Base-by-base conservation (phyloP, 306 rosid genomes). In the Begonia peltatifolia region DNA sequence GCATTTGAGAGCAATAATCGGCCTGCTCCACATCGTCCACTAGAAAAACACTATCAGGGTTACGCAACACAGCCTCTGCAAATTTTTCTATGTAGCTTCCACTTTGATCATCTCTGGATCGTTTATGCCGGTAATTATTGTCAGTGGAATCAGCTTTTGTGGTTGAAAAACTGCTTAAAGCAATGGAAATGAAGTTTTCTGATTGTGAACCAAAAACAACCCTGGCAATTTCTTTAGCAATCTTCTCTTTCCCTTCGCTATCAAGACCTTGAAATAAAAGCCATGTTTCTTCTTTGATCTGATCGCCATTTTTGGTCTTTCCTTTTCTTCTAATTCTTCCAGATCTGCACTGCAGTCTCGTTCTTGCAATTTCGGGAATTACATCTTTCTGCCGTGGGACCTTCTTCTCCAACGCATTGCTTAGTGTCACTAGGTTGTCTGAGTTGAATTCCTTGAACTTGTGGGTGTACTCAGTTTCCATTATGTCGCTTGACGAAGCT, bases 11-110 rank as follows among this genome's bases (percentile, higher is more conserved):
- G 47, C 74, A 66, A 63, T 76, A 86, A 67, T 86, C 99, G 0
- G 80, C 93, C 78, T 81, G 88, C 54, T 83, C 99, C 22, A 92
- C 77, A 57, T 86, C 99, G 58, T 92, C 96, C 14, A 92, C 61
- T 1, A 86, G 50, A 49, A 92, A 86, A 13, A 92, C 93, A 38
- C 99, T 77, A 20, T 73, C 96, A 30, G 99, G 99, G 64, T 92
- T 83, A 9, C 3, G 43, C 4, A 65, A 56, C 20, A 86, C 66
- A 0, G 88, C 88, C 11, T 86, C 84, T 0, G 62, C 78, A 14
- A 92, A 86, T 57, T 84, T 59, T n/a, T 79, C 88, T 0, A 81
- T 71, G 65, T 74, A 86, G 47, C 81, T 75, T 67, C 84, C 76
- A 66, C 88, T 83, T 54, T 69, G 65, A 50, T 92, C 96, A 7